These are phyloP conservation scores for Phellinidium pouzarii DNA, from an alignment of 1,284 basidiomycete species.

Conservation along the genomic window DNA sequence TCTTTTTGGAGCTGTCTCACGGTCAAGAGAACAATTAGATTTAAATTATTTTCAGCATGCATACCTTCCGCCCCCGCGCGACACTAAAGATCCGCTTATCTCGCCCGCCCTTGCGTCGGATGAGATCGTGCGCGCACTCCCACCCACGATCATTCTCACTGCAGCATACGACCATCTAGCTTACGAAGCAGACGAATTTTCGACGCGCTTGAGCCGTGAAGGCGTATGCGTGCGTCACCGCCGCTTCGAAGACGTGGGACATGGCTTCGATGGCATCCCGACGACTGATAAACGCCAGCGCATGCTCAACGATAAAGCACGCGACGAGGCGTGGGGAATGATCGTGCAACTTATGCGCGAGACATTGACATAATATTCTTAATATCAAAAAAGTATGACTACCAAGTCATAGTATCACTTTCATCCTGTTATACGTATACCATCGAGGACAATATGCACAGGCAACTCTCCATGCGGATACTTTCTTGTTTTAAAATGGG, in stretches of 20 bases:
- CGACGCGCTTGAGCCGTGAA: conserved; percentile 16
- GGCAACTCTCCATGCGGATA: too few species aligned
- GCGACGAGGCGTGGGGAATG: conserved; percentile 25
- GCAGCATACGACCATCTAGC: conserved; percentile 25
- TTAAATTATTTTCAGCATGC: conserved; percentile 10
- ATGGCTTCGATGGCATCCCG: conserved; percentile 25
- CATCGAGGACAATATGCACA: too few species aligned
- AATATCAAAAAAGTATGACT: too few species aligned
- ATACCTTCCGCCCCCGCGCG: conserved; percentile 23
- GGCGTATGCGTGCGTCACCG: conserved; percentile 19
- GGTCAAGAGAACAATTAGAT: not conserved
- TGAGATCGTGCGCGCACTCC: conserved; percentile 19
- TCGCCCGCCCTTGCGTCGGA: conserved; percentile 23
- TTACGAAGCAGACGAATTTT: conserved; percentile 24
- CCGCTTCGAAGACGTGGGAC: conserved; percentile 22
- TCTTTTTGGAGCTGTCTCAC: not conserved
- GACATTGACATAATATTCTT: conserved; percentile 14
- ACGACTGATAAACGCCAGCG: conserved; percentile 20
- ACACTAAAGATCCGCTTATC: conserved; percentile 19
- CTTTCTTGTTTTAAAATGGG: too few species aligned
- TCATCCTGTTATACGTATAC: too few species aligned
- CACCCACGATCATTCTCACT: conserved; percentile 23
- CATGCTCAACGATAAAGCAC: conserved; percentile 19
- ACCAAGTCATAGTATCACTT: too few species aligned
- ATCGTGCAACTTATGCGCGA: conserved; percentile 21